Evolutionary conservation across 2,329 filamentous ascomycete genomes (phyloP).

Genomic region (Colletotrichum endophyticum): DNA sequence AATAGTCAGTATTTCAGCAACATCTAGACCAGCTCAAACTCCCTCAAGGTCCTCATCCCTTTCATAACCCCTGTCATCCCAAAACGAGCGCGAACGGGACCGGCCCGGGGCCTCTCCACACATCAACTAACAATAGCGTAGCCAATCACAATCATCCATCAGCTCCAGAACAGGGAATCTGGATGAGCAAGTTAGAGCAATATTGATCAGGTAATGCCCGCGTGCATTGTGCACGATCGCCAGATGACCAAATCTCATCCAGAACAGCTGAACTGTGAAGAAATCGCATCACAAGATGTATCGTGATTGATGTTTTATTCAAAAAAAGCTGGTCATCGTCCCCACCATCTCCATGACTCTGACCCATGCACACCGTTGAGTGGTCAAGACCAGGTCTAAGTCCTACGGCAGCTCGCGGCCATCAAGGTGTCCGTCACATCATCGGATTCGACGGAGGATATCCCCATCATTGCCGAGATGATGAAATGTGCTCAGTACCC

Average conservation of each 20-base stretch:
- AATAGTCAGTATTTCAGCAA: neutral
- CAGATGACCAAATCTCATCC: neutral
- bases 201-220: constrained; percentile 25
- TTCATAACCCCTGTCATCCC: constrained; percentile 5
- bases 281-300: neutral
- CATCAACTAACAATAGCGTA: neutral
- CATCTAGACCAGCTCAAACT: neutral
- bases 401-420: neutral
- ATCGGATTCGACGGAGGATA: neutral
- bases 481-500: constrained; percentile 18
- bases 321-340: neutral
- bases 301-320: neutral
- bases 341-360: neutral
- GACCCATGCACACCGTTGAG: neutral
- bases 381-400: neutral
- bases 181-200: constrained; percentile 40
- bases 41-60: constrained; percentile 16
- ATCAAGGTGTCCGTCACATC: constrained; percentile 18
- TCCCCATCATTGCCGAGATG: neutral
- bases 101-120: constrained; percentile 3
- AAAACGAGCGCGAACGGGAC: constrained; percentile 16
- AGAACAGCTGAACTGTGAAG: neutral
- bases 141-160: constrained; percentile 33
- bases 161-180: constrained; percentile 26
- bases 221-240: neutral